These are phyloP conservation scores for Lactifluus subvellereus DNA, from an alignment of 768 basidiomycete species.

Conservation along the genomic window DNA sequence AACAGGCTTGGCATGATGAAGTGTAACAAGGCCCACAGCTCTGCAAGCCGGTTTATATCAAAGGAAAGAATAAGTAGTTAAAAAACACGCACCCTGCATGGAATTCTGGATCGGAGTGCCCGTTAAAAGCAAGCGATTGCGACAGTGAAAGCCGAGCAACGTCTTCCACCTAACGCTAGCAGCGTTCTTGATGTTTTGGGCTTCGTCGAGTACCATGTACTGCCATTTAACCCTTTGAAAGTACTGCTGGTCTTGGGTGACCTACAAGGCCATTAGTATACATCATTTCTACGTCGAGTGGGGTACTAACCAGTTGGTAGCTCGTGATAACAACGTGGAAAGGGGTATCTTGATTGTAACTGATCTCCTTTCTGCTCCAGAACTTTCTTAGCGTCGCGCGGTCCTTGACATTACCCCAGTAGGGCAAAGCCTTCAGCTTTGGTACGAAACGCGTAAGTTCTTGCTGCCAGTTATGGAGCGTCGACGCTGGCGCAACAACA, in stretches of 20 bases:
- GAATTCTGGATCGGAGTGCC: constrained; percentile 99
- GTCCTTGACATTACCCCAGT: constrained; percentile 98
- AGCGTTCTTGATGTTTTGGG: constrained; percentile 99
- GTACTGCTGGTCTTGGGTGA: constrained; percentile 96
- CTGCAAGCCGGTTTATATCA: constrained; percentile 36
- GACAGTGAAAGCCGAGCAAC: constrained; percentile 88
- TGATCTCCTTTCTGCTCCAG: constrained; percentile 97
- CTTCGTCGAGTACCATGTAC: constrained; percentile 99
- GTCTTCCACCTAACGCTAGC: constrained; percentile 97
- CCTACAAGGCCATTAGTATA: constrained; percentile 38
- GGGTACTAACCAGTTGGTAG: constrained; percentile 75
- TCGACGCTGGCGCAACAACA: constrained; percentile 95
- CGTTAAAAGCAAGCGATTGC: constrained; percentile 90
- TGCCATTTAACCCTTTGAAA: constrained; percentile 99
- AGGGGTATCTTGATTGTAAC: constrained; percentile 89
- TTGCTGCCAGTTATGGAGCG: constrained; percentile 99
- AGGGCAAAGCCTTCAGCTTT: constrained; percentile 86
- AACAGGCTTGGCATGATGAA: constrained; percentile 99
- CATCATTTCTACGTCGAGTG: neutral
- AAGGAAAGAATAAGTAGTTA: neutral
- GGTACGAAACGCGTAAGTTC: constrained; percentile 96
- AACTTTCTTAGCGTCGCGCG: constrained; percentile 91
- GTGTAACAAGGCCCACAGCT: constrained; percentile 96
- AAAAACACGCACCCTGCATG: constrained; percentile 76
- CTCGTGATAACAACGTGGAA: constrained; percentile 97